Base-by-base conservation (phyloP, 2,329 filamentous ascomycete species). In the Cladosporium sp. region DNA sequence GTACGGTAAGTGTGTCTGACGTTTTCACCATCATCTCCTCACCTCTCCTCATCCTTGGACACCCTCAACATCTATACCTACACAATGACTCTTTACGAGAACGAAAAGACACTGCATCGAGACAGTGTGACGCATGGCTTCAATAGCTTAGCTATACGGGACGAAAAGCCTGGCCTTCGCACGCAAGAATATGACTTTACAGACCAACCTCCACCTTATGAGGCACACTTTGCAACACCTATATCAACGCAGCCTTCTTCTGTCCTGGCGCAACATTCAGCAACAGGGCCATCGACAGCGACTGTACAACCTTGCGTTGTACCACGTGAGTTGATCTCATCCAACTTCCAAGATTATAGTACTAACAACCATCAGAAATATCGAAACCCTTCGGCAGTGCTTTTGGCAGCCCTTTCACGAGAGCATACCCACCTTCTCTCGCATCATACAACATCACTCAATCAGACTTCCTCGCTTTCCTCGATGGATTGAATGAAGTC, bases 401-500 rank as follows among this genome's bases (percentile, higher is more conserved):
- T 7, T 54, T 42, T 8, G 36, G 36, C 15, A 54, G 51, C 22
- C 51, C 51, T 7, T 54, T 54, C 22, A 54, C 37, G 3, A 20
- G 50, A 14, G 50, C 50, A 19, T 52, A 52, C 50, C 37, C 50
- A 42, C 51, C 51, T 14, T 54, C 51, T 8, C 51, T 54, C 22
- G 15, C 38, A 6, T 3, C 20, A 22, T 22, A 42, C 25, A 38
- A 56, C 20, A 65, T 67, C 49, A 51, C 56, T 9, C 51, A 64
- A 28, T 20, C 59, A 36, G 63, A 67, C 19, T 69, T 69, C 58
- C 63, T 71, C 17, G 39, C 60, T 6, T 70, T 71, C 59, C 59
- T 70, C 58, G 67, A 70, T 45, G 64, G 65, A 8, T 62, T 70
- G 34, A 70, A 70, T 55, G 59, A 66, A 39, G 65, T 61, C 38